Base-by-base conservation (phyloP, 768 basidiomycete species). In the Kondoa malvinella region DNA sequence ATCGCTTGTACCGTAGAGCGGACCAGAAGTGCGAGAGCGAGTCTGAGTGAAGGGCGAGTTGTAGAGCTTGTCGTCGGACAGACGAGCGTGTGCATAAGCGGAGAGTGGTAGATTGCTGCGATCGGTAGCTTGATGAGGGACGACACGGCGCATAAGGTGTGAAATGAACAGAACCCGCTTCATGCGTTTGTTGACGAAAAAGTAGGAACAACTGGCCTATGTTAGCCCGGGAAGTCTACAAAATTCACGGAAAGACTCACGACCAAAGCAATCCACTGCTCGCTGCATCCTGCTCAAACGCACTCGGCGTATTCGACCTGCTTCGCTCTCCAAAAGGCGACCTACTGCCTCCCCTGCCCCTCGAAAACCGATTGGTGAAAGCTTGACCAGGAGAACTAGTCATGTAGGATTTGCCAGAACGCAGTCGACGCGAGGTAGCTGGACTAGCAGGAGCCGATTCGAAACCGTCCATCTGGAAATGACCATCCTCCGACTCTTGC, bases 161-260 rank as follows among this genome's bases (percentile, higher is more conserved):
- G 89, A 87, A 68, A 95, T 83, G 79, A 94, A 96, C 66, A 97
- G 78, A 73, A 96, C 84, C 26, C 92, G 85, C 80, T 92, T 95
- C 78, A 85, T 79, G 80, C 90, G 92, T 74, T 87, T 83, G 81
- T 92, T 94, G 74, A 90, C 80, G 80, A 97, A 94, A 81, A 97
- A 96, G 86, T 90, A 94, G 76, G 94, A 89, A 25, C 69, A 65
- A 16, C 61, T 63, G 61, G 4, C 25, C 30, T 8, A 26, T 4
- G 30, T 60, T 8, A 60, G 30, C 58, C 15, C 30, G 8, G 27
- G 14, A 4, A 4, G 12, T 60, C 25, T 14, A 63, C 16, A 29
- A 32, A 30, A 63, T 3, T 4, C 40, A 50, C 8, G 16, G 32
- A 30, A 15, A 29, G 33, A 63, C 61, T 30, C 61, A 89, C 34